phyloP scores from a whole-genome alignment of 306 rosid genomes.

The Lotus japonicus region DNA sequence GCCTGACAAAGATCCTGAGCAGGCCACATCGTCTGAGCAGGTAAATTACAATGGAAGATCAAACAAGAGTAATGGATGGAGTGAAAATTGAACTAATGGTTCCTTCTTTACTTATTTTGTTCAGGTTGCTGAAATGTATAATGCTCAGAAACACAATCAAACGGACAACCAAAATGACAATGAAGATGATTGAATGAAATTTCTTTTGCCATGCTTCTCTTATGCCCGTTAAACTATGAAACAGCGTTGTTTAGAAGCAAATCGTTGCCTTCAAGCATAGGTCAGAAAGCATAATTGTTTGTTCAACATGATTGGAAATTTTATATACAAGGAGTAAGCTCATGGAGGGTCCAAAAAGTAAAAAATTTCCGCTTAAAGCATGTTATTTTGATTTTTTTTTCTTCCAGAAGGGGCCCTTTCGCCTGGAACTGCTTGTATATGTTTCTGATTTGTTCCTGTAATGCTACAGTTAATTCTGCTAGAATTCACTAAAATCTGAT shows the following conservation, averaged over 20 bases:
- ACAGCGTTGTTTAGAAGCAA: not conserved
- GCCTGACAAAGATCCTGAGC: conserved; percentile 80
- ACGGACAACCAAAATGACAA: conserved; percentile 47
- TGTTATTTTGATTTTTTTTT: conserved; percentile 2
- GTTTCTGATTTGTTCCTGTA: not conserved
- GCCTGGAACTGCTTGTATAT: not conserved
- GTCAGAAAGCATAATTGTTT: not conserved
- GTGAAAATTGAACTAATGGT: not conserved
- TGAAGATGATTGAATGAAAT: conserved; percentile 53
- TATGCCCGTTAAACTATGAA: conserved; percentile 7
- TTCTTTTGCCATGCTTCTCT: not conserved
- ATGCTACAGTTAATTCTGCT: not conserved
- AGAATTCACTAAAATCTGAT: not conserved
- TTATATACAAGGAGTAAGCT: conserved; percentile 6
- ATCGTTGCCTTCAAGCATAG: conserved; percentile 15
- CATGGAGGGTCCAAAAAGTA: conserved; percentile 11
- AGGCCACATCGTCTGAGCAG: conserved; percentile 79
- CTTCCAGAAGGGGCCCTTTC: not conserved
- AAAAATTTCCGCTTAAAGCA: not conserved
- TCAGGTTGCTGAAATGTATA: conserved; percentile 90
- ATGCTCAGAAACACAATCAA: conserved; percentile 62
- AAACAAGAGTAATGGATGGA: not conserved
- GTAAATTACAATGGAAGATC: conserved; percentile 31
- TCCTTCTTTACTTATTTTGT: not conserved
- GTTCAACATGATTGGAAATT: not conserved